Percentiles rank a stretch among this genome's conserved stretches.
Conservation (phyloP, 805 yeast species). For the Saturnispora saitoi region DNA sequence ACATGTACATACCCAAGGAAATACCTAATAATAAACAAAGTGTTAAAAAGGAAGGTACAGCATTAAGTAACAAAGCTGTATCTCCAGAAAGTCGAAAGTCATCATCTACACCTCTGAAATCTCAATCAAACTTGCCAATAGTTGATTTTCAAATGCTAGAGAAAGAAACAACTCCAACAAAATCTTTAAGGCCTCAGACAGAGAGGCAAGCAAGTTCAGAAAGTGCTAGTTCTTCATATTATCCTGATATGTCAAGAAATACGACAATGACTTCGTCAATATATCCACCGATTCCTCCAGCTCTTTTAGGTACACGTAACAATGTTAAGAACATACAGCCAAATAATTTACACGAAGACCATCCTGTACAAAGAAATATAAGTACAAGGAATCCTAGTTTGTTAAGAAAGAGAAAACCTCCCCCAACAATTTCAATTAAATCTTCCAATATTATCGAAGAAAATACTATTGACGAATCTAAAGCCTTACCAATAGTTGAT, state of each 20-base stretch:
- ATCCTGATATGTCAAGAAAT: slow-evolving; percentile 5
- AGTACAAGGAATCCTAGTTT: slow-evolving; percentile 10
- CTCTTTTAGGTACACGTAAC: not conserved
- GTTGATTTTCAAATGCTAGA: not conserved
- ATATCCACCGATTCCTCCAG: not conserved
- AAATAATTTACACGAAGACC: not conserved
- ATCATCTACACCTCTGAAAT: not conserved
- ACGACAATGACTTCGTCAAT: slow-evolving; percentile 5
- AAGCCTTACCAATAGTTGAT: not conserved
- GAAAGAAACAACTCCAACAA: not conserved
- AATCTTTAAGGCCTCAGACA: too few species aligned
- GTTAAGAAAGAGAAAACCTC: slow-evolving; percentile 11
- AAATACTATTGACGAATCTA: not conserved
- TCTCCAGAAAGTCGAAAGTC: not conserved
- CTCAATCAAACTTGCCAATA: not conserved
- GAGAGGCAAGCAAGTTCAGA: not conserved
- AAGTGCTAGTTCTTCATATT: slow-evolving; percentile 9
- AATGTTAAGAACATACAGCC: slow-evolving; percentile 2
- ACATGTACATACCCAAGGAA: not conserved
- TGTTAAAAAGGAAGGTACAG: not conserved
- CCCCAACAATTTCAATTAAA: slow-evolving; percentile 1
- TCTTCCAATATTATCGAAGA: not conserved
- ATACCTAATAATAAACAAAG: not conserved
- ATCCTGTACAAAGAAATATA: not conserved
- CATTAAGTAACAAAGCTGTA: not conserved